Evolutionary conservation across 1,284 basidiomycete genomes (phyloP), one percentile per base, ranked within the genome.

Genomic region (Serendipita sp.): DNA sequence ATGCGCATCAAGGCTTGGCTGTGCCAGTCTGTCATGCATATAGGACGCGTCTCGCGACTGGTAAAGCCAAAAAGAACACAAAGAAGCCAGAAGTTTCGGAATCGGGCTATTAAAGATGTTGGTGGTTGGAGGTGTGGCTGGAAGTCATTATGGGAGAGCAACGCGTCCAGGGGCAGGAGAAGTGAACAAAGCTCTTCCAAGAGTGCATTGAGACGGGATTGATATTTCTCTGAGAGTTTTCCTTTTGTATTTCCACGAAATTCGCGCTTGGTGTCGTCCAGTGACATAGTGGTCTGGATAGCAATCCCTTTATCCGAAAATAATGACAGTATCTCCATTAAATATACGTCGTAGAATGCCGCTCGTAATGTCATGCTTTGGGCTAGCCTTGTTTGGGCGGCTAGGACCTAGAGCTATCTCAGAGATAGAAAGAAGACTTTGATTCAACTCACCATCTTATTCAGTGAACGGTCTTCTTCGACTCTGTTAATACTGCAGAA

Each of bases 81-180:
- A 12, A 97, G 75, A 74, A 96, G 92, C 95, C 95, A 99, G 75
- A 94, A 81, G 71, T 93, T 93, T 58, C 94, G 83, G 80, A 97
- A 99, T 17, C 92, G 77, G 2, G 84, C 79, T 2, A 90, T 85
- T n/a, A 91, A 72, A 53, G 85, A 85, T 1, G 81, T 71, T 2
- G 84, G 79, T 17, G 86, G 72, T 42, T 80, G 72, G 12, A 76
- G 66, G 44, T 86, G 80, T 1, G 88, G 85, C 62, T 82, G 79
- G 71, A 91, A 88, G 66, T 88, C 83, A 22, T 75, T 68, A 70
- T 94, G 91, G 42, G 81, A 76, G n/a, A 99, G 79, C 8, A 97
- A 79, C 0, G 91, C 87, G 68, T 95, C 92, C 64, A 99, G 91
- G 1, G 93, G 90, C 15, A 95, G 83, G 34, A 97, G 77, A 2